phyloP scores from a whole-genome alignment of 805 yeast species.

The Wickerhamiella bombiphila region DNA sequence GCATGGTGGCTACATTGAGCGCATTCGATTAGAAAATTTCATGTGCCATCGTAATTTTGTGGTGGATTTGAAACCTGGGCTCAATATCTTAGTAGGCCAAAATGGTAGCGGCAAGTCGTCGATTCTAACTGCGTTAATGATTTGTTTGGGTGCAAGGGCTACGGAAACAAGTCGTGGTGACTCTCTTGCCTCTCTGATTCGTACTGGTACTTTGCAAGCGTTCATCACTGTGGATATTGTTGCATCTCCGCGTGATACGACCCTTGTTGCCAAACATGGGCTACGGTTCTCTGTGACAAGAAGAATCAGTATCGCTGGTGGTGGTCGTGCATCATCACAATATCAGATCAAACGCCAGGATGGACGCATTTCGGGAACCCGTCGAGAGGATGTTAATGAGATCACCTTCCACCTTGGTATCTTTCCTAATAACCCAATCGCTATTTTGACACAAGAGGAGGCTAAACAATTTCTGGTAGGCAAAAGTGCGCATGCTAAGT shows the following conservation, averaged over 20 bases:
- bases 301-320: slow-evolving; percentile 35
- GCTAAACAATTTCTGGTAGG: slow-evolving; percentile 81
- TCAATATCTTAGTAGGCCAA: slow-evolving; percentile 77
- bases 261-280: slow-evolving; percentile 54
- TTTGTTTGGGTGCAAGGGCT: slow-evolving; percentile 82
- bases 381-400: slow-evolving; percentile 49
- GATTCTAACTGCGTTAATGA: slow-evolving; percentile 69
- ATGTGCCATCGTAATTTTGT: slow-evolving; percentile 56
- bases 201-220: slow-evolving; percentile 61
- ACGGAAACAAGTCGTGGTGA: slow-evolving; percentile 74
- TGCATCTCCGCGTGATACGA: slow-evolving; percentile 42
- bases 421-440: slow-evolving; percentile 79
- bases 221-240: slow-evolving; percentile 46
- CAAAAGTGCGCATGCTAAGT: slow-evolving; percentile 58
- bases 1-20: slow-evolving; percentile 33
- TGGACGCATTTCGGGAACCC: slow-evolving; percentile 40
- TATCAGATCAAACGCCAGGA: slow-evolving; percentile 37
- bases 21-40: slow-evolving; percentile 35
- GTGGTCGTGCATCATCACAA: slow-evolving; percentile 20
- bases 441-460: slow-evolving; percentile 83
- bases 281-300: slow-evolving; percentile 56
- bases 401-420: slow-evolving; percentile 60
- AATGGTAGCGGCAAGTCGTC: slow-evolving; percentile 92
- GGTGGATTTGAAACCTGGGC: slow-evolving; percentile 57
- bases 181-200: slow-evolving; percentile 52